Evolutionary conservation across 129 eudicot genomes (phyloP).

Genomic region (Arctium minus): DNA sequence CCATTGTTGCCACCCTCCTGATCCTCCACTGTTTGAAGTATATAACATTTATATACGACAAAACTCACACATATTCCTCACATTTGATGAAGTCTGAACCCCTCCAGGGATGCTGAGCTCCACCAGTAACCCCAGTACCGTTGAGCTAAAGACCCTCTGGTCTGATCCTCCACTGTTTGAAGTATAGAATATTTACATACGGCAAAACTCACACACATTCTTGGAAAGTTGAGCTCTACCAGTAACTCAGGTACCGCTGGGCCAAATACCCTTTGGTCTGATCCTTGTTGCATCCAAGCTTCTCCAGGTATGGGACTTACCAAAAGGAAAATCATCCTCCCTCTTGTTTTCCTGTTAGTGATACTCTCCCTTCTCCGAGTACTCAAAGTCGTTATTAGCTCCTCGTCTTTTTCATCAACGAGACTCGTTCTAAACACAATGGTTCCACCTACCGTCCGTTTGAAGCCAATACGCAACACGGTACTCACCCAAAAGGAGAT

Average conservation of each 20-base stretch:
- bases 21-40: conserved; percentile 5
- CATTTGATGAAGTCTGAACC: not conserved
- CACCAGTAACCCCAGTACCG: not conserved
- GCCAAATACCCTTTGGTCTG: no score
- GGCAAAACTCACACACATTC: no score
- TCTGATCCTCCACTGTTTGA: not conserved
- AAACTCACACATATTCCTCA: not conserved
- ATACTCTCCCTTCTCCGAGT: conserved; percentile 51
- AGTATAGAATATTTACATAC: not conserved
- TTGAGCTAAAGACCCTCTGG: not conserved
- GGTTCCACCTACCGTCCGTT: not conserved
- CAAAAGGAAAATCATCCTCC: conserved; percentile 47
- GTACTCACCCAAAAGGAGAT: conserved; percentile 46
- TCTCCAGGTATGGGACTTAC: conserved; percentile 33
- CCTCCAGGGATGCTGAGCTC: not conserved
- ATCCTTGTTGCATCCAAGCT: not conserved
- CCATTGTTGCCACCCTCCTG: conserved; percentile 18
- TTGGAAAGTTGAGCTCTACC: no score
- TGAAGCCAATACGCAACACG: not conserved
- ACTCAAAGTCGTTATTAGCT: conserved; percentile 35
- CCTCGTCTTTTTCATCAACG: conserved; percentile 35
- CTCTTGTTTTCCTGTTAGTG: conserved; percentile 49
- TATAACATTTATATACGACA: not conserved
- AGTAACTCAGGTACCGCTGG: no score
- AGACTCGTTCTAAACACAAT: conserved; percentile 6